Evolutionary conservation across 2,329 filamentous ascomycete species (phyloP).

Genomic region (Arthrobotrys pseudoclavata): DNA sequence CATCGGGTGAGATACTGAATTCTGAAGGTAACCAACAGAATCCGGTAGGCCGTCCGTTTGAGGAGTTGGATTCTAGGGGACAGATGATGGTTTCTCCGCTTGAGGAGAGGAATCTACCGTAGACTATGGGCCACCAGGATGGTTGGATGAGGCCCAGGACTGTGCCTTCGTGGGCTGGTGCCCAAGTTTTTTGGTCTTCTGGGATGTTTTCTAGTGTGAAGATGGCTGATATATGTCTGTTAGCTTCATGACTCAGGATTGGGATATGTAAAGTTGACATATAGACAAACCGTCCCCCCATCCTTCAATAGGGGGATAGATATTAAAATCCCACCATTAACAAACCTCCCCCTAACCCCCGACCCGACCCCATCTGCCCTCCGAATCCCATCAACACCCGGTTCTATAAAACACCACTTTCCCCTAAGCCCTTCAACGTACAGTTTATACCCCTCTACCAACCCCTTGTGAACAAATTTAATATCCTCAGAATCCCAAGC

Average conservation of each 20-base stretch:
- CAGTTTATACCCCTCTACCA: slow-evolving; percentile 1
- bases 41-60: background rate
- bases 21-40: slow-evolving; percentile 27
- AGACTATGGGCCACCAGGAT: slow-evolving; percentile 74
- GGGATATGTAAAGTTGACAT: no score
- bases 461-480: background rate
- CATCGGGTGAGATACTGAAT: slow-evolving; percentile 10
- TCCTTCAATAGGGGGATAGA: background rate
- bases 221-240: no score
- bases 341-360: slow-evolving; percentile 25
- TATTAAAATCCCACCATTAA: slow-evolving; percentile 8
- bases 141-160: slow-evolving; percentile 76
- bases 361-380: slow-evolving; percentile 25
- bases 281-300: no score
- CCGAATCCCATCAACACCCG: slow-evolving; percentile 37
- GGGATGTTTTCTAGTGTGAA: slow-evolving; percentile 68
- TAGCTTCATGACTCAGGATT: slow-evolving; percentile 63
- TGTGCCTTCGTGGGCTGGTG: slow-evolving; percentile 68
- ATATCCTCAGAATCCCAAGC: slow-evolving; percentile 9
- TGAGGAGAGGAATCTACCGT: slow-evolving; percentile 65
- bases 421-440: slow-evolving; percentile 17
- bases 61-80: no score
- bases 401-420: slow-evolving; percentile 15
- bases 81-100: background rate
- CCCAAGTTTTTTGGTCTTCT: no score